Base-by-base conservation (phyloP, 1,139 yeast species). In the Yamadazyma dushanensis region DNA sequence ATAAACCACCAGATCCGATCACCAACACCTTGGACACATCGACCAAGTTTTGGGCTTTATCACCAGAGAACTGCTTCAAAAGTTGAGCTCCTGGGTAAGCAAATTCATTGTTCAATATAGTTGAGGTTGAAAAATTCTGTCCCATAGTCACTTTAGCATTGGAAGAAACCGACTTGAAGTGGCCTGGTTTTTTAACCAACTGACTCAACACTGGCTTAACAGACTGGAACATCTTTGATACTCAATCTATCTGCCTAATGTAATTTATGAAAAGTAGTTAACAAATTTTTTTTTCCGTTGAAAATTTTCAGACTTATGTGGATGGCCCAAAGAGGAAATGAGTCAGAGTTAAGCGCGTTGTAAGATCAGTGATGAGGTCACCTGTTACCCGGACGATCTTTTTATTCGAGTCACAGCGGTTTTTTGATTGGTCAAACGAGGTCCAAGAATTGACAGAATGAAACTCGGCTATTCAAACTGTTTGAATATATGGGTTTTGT, bases 1-100 rank as follows among this genome's bases (percentile, higher is more conserved):
- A 86, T 43, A 92, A 74, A 31, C 98, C 99, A 56, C 99, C 99
- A 4, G 97, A 90, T 16, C 98, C 98, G 56, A 92, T 85, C 40
- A 92, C 89, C 45, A 92, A 76, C 15, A 92, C 97, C 53, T 88
- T 87, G 43, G 82, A 73, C 33, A 89, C 96, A 47, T 90, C 95
- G 31, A 89, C 96, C 41, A 87, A 68, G 47, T 78, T 41, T 14
- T 47, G 48, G 35, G 64, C 63, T 29, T 63, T 66, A 37, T 60
- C 66, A 16, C 44, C 42, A 17, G 51, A 47, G 46, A 68, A 60
- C 23, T 57, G 46, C 40, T 66, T 66, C 44, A 66, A 57, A 36
- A 68, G 57, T 35, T 64, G 63, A 17, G 66, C 74, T 27, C 75
- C 75, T 35, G 65, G 58, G 44, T 78, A 77, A 8, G 46, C 44